Conservation (phyloP, 306 rosid species). For the Sesbania bispinosa region DNA sequence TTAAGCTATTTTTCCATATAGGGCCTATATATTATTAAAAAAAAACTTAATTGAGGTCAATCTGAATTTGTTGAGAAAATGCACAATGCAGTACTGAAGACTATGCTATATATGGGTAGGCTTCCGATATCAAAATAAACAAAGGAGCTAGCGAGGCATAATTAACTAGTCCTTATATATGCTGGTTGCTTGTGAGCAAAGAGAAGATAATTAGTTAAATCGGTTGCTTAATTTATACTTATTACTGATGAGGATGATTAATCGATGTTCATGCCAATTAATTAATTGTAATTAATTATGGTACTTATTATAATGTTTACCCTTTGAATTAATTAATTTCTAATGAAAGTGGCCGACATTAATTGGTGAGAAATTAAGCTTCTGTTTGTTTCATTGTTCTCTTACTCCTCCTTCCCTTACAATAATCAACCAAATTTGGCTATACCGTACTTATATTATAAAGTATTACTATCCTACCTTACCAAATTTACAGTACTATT, state of each 20-base stretch:
- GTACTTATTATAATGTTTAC: neutral
- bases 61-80: neutral
- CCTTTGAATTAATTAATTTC: neutral
- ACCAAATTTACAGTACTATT: neutral
- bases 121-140: neutral
- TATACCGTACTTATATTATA: too few species aligned
- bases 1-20: too few species aligned
- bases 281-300: constrained; percentile 24
- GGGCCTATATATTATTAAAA: too few species aligned
- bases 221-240: neutral
- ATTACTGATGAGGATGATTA: neutral
- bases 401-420: neutral
- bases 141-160: too few species aligned
- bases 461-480: neutral
- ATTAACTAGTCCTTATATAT: neutral
- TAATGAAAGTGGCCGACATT: neutral
- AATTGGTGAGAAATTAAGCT: neutral
- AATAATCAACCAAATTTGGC: too few species aligned
- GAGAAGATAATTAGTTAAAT: constrained; percentile 22
- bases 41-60: too few species aligned
- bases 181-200: constrained; percentile 21
- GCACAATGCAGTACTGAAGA: too few species aligned
- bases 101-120: neutral
- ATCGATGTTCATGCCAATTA: constrained; percentile 6
- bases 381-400: neutral